Evolutionary conservation across 2,329 filamentous ascomycete species (phyloP), one percentile per base, ranked within the genome.

Genomic region (Colletotrichum sp.): DNA sequence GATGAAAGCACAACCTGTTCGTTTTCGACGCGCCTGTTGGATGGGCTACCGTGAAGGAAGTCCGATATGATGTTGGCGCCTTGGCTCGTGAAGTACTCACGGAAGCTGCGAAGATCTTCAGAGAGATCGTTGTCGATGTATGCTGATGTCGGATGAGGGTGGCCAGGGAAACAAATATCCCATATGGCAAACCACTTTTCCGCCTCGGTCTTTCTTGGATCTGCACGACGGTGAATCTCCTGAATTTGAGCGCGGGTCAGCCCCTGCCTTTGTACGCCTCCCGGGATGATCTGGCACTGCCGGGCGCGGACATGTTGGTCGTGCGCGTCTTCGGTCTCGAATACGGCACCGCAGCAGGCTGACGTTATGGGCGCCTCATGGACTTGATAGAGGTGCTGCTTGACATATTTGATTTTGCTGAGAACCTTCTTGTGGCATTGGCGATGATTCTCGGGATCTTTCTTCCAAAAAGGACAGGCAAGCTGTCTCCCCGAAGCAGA

Each of bases 391-490:
- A 83, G 61, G 25, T 83, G 82, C 13, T 82, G 80, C 61, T 84
- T 82, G 16, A 83, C 81, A 32, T 82, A 79, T 22, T 79, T 78
- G n/a, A 82, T 78, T 8, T 75, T 74, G 9, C 71, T 74, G n/a
- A 84, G 70, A 36, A 78, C 79, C n/a, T 79, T 80, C 16, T 70
- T 75, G 56, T 81, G 82, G 68, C 82, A 84, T 15, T 77, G 67
- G 6, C 79, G 76, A 75, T 84, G 79, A 12, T 75, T 70, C 5
- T 77, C 71, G 2, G 78, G 79, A 28, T 82, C 79, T n/a, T 79
- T 79, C 65, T 83, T 84, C 66, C 79, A 82, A 61, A 81, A 83
- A 2, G 82, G 82, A 32, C 82, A 83, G 2, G 82, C 82, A 18
- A 75, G 70, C 36, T 34, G 61, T 22, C 34, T 74, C 8, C 52